These are phyloP conservation scores for Saksenaea oblongispora DNA, from an alignment of 371 early-diverging fungal species.

Conservation along the genomic window DNA sequence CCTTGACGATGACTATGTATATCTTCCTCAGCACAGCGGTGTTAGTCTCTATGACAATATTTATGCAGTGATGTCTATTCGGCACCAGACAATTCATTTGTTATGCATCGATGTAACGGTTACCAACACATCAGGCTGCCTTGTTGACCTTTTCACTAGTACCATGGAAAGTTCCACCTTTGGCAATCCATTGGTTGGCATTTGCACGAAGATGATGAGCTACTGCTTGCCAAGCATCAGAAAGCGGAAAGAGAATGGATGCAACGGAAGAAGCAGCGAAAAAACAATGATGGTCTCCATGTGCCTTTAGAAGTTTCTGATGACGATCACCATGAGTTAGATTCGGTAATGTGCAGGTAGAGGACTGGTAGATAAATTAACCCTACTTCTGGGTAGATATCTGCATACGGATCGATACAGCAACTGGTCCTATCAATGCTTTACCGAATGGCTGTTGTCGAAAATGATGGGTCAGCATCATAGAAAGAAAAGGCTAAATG, in stretches of 20 bases:
- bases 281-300: background rate
- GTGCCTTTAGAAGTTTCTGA: background rate
- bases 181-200: slow-evolving; percentile 1
- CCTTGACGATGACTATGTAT: background rate
- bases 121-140: background rate
- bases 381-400: background rate
- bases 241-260: background rate
- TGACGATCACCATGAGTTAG: background rate
- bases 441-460: background rate
- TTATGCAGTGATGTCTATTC: slow-evolving; percentile 5
- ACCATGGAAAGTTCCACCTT: background rate
- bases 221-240: background rate
- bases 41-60: slow-evolving; percentile 9
- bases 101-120: background rate
- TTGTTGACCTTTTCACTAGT: background rate
- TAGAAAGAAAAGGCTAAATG: background rate
- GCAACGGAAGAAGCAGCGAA: background rate
- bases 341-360: background rate
- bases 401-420: slow-evolving; percentile 3
- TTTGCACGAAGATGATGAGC: background rate
- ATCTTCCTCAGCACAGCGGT: slow-evolving; percentile 2
- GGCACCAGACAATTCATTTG: slow-evolving; percentile 1
- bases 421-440: slow-evolving; percentile 8
- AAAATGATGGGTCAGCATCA: slow-evolving; percentile 3
- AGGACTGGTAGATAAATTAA: background rate